Conservation (phyloP, 768 basidiomycete genomes). For the Rubroboletus satanas region DNA sequence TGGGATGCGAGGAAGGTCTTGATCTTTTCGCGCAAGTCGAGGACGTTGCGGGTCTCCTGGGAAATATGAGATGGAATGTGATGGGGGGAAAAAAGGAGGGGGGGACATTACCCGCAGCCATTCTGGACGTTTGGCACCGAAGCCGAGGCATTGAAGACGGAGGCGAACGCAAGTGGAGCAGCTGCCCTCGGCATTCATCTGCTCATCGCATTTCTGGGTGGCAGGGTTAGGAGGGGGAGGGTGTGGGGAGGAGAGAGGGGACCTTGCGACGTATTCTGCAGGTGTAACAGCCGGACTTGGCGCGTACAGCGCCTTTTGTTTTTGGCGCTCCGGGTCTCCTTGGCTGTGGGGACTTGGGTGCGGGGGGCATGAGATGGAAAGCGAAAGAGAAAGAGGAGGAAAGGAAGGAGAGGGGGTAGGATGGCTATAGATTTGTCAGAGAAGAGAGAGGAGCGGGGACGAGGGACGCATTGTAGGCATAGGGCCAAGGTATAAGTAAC, state of each 20-base stretch:
- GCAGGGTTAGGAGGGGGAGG: slow-evolving; percentile 13
- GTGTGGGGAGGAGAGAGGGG: slow-evolving; percentile 14
- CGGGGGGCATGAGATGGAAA: slow-evolving; percentile 29
- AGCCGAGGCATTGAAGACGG: slow-evolving; percentile 79
- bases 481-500: slow-evolving; percentile 33
- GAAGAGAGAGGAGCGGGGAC: slow-evolving; percentile 6
- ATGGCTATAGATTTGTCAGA: not conserved
- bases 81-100: not conserved
- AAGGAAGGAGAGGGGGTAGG: not conserved
- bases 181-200: slow-evolving; percentile 52
- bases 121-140: slow-evolving; percentile 80
- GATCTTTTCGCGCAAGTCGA: slow-evolving; percentile 70
- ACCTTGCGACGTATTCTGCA: slow-evolving; percentile 87
- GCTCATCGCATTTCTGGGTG: slow-evolving; percentile 80
- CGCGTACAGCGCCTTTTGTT: slow-evolving; percentile 76
- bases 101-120: slow-evolving; percentile 66
- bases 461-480: slow-evolving; percentile 22
- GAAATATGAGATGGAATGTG: slow-evolving; percentile 10
- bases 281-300: slow-evolving; percentile 87
- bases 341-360: slow-evolving; percentile 39
- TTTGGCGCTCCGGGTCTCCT: slow-evolving; percentile 56
- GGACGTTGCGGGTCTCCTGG: slow-evolving; percentile 67
- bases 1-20: slow-evolving; percentile 75
- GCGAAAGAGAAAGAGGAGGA: not conserved
- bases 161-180: slow-evolving; percentile 79